Evolutionary conservation across 495 filamentous ascomycete species (phyloP).

Genomic region (Viridothelium virens): DNA sequence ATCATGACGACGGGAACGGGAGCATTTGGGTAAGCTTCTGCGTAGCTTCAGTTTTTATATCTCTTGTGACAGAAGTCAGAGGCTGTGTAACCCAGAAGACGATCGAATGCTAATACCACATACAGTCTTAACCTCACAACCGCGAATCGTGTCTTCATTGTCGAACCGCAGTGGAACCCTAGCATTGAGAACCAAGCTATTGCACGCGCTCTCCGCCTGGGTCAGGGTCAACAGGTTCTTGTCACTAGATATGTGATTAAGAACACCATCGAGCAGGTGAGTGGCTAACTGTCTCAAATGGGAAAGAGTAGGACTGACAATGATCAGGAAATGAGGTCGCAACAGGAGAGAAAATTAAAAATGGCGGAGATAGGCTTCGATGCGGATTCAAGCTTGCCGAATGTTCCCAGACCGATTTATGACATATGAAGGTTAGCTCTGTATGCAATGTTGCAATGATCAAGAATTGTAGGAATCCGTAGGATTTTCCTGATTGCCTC

Average conservation of each 20-base stretch:
- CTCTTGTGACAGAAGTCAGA: not conserved
- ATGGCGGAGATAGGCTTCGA: not conserved
- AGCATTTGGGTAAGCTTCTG: conserved; percentile 49
- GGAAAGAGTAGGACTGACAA: not conserved
- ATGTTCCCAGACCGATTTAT: too few species aligned
- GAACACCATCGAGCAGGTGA: conserved; percentile 81
- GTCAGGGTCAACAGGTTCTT: conserved; percentile 73
- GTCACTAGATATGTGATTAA: conserved; percentile 86
- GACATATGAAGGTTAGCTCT: too few species aligned
- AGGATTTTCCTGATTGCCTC: too few species aligned
- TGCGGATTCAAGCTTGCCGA: not conserved
- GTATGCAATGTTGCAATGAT: too few species aligned
- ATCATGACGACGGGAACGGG: conserved; percentile 80
- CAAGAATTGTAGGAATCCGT: too few species aligned
- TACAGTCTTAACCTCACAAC: conserved; percentile 67
- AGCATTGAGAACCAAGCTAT: conserved; percentile 80
- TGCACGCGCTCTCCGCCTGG: conserved; percentile 78
- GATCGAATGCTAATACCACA: not conserved
- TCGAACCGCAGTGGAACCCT: conserved; percentile 78
- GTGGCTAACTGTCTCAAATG: conserved; percentile 43
- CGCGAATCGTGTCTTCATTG: conserved; percentile 81
- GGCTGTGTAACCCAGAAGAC: not conserved
- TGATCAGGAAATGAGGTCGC: conserved; percentile 1
- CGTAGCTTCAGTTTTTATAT: not conserved
- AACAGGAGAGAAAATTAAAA: conserved; percentile 1